Evolutionary conservation across 2,329 filamentous ascomycete species (phyloP).

Genomic region (Phaeosphaeriaceae sp.): DNA sequence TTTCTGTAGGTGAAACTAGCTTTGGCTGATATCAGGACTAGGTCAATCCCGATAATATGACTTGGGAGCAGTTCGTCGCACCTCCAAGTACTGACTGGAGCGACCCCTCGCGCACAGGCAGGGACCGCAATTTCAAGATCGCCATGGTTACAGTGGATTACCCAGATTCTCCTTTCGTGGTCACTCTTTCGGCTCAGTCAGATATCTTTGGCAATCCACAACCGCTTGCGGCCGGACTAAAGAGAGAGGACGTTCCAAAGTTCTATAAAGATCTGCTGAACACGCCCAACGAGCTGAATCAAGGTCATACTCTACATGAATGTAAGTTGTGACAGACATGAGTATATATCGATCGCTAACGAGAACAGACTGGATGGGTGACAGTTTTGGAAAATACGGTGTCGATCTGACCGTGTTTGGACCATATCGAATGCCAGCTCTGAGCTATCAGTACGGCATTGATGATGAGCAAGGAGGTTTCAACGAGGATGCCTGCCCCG

Average conservation of each 20-base stretch:
- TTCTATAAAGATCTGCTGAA: slow-evolving; percentile 62
- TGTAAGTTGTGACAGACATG: slow-evolving; percentile 24
- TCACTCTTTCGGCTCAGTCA: slow-evolving; percentile 55
- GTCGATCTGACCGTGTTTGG: slow-evolving; percentile 63
- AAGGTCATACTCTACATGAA: slow-evolving; percentile 62
- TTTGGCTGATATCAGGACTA: slow-evolving; percentile 57
- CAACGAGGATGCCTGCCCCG: slow-evolving; percentile 58
- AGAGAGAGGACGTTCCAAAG: slow-evolving; percentile 56
- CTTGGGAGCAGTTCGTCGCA: slow-evolving; percentile 52
- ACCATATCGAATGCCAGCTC: slow-evolving; percentile 57
- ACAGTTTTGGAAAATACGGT: slow-evolving; percentile 60
- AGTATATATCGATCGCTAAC: background rate
- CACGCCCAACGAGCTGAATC: slow-evolving; percentile 57
- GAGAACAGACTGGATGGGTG: slow-evolving; percentile 60
- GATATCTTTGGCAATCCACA: slow-evolving; percentile 61
- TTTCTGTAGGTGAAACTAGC: slow-evolving; percentile 1
- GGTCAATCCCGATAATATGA: slow-evolving; percentile 62
- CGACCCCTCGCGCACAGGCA: slow-evolving; percentile 54
- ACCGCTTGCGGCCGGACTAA: slow-evolving; percentile 50
- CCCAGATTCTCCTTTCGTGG: slow-evolving; percentile 57
- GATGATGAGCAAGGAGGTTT: slow-evolving; percentile 53
- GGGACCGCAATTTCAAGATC: slow-evolving; percentile 63
- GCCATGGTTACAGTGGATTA: slow-evolving; percentile 63
- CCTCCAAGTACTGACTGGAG: slow-evolving; percentile 59
- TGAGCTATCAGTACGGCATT: slow-evolving; percentile 60